Evolutionary conservation across 495 filamentous ascomycete species (phyloP).

Genomic region (Penicillium dipodomyicola): DNA sequence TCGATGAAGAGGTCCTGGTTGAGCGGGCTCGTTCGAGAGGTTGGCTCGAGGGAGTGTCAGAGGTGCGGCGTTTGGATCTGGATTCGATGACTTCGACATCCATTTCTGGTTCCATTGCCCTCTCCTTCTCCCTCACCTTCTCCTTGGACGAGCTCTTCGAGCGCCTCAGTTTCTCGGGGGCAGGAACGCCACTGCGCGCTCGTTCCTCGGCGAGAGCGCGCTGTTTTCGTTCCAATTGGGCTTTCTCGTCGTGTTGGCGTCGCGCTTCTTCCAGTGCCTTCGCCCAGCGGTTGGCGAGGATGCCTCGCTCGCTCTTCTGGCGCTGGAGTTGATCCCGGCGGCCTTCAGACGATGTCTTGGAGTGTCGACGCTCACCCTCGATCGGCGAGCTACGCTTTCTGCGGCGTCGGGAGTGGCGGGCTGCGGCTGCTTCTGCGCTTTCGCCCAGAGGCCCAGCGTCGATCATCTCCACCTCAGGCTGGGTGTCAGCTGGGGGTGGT

Average conservation of each 20-base stretch:
- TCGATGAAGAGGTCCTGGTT: constrained; percentile 28
- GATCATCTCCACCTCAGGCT: constrained; percentile 4
- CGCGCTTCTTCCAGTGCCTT: constrained; percentile 42
- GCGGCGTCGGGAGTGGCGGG: constrained; percentile 26
- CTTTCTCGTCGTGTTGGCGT: constrained; percentile 40
- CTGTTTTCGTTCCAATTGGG: constrained; percentile 16
- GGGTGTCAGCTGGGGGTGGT: constrained; percentile 12
- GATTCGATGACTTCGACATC: constrained; percentile 15
- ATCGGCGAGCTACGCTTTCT: constrained; percentile 29
- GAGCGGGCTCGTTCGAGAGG: constrained; percentile 17
- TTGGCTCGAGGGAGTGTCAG: constrained; percentile 13
- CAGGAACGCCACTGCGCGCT: constrained; percentile 17
- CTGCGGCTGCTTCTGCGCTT: constrained; percentile 16
- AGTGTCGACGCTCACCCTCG: constrained; percentile 35
- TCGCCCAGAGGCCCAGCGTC: constrained; percentile 13
- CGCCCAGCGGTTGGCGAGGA: constrained; percentile 41
- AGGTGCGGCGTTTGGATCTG: constrained; percentile 31
- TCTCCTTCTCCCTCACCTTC: constrained; percentile 17
- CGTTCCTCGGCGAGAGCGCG: constrained; percentile 25
- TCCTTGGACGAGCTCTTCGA: constrained; percentile 19
- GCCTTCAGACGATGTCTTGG: constrained; percentile 42
- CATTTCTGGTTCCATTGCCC: constrained; percentile 19
- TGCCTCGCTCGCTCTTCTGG: constrained; percentile 37
- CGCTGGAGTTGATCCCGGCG: constrained; percentile 29
- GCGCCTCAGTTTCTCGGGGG: constrained; percentile 18